Percentiles rank a stretch among this genome's conserved stretches.
These are phyloP conservation scores for Solanum boliviense DNA, from an alignment of 257 asterid species.

Conservation along the genomic window DNA sequence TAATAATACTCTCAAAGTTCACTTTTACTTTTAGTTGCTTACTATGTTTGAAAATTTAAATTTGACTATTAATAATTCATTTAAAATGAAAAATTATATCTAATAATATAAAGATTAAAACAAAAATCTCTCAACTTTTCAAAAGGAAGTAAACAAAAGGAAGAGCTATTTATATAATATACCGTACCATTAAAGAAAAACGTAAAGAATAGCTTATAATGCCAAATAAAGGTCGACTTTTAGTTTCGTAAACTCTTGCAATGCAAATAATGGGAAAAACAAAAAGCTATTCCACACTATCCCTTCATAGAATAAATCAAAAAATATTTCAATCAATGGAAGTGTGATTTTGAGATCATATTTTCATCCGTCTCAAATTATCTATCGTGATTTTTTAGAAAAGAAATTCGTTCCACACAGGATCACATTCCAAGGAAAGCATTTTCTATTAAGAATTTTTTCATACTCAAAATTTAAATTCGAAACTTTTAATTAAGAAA, in stretches of 20 bases:
- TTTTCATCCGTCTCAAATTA: rapidly evolving
- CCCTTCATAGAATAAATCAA: neutral
- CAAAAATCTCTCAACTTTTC: neutral
- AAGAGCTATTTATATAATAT: neutral
- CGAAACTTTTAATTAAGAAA: too few species aligned
- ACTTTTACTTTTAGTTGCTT: too few species aligned
- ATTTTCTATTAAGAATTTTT: too few species aligned
- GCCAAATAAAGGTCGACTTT: neutral
- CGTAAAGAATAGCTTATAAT: neutral
- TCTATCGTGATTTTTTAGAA: neutral
- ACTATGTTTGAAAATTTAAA: too few species aligned
- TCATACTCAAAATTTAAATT: too few species aligned
- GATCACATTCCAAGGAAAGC: rapidly evolving
- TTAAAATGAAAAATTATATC: too few species aligned
- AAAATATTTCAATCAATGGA: neutral
- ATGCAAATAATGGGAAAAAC: neutral
- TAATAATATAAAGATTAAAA: too few species aligned
- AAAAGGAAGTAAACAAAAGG: too few species aligned
- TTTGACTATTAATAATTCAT: too few species aligned
- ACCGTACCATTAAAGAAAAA: neutral
- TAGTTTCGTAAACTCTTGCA: neutral
- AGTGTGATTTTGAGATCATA: neutral
- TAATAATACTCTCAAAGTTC: neutral
- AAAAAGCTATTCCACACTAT: neutral
- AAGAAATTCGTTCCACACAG: rapidly evolving